Conservation (phyloP, 306 rosid genomes). For the Quercus dentata region DNA sequence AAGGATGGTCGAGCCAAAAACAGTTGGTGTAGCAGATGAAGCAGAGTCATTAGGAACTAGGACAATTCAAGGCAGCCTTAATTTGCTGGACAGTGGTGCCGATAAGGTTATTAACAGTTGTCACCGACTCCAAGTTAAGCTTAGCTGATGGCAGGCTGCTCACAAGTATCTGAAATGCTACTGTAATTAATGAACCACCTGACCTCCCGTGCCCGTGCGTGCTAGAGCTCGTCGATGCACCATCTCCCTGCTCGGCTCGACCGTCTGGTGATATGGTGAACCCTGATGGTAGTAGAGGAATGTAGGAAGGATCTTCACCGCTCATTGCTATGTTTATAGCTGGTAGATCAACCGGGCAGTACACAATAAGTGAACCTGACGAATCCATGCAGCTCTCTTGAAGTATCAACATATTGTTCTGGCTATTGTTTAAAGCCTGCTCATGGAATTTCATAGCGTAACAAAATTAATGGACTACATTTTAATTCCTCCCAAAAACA, state of each 20-base stretch:
- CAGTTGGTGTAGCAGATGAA: constrained; percentile 10
- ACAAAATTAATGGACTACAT: background rate
- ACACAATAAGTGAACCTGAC: constrained; percentile 83
- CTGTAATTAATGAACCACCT: constrained; percentile 67
- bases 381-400: constrained; percentile 93
- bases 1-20: constrained; percentile 27
- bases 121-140: constrained; percentile 83
- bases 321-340: constrained; percentile 86
- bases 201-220: constrained; percentile 24
- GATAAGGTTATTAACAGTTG: constrained; percentile 78
- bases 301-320: constrained; percentile 84
- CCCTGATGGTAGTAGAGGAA: constrained; percentile 86
- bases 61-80: constrained; percentile 83
- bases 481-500: no score
- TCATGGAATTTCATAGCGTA: background rate
- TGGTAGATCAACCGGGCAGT: constrained; percentile 81
- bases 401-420: constrained; percentile 91
- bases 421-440: constrained; percentile 78
- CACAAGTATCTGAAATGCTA: constrained; percentile 82
- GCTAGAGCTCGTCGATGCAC: constrained; percentile 57
- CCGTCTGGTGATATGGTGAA: constrained; percentile 77
- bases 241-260: constrained; percentile 36
- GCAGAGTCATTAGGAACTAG: constrained; percentile 41
- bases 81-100: constrained; percentile 83
- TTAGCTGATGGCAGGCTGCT: constrained; percentile 81